phyloP scores from a whole-genome alignment of 345 rosid species.

The Noccaea bulbosa region DNA sequence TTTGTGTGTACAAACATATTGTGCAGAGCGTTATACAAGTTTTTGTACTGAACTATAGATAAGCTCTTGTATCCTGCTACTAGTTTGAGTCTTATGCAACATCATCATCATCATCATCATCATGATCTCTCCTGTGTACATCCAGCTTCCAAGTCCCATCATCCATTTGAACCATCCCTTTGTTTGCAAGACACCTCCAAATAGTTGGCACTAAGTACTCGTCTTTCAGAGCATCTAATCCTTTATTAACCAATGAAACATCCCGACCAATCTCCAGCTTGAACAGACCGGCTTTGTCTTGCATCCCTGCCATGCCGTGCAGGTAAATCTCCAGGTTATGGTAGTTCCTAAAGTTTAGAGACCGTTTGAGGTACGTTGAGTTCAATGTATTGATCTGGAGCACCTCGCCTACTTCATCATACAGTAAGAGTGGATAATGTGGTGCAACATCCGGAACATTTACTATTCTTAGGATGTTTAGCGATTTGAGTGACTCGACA shows the following conservation, averaged over 20 bases:
- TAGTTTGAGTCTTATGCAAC: conserved; percentile 4
- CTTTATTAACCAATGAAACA: conserved; percentile 46
- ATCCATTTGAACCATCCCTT: conserved; percentile 58
- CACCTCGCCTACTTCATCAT: conserved; percentile 34
- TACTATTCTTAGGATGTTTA: conserved; percentile 39
- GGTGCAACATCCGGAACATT: conserved; percentile 46
- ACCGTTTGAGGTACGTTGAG: conserved; percentile 44
- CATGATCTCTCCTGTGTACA: conserved; percentile 45
- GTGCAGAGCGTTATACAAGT: not conserved
- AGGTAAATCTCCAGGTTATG: conserved; percentile 47
- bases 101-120: conserved; percentile 12
- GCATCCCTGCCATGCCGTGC: conserved; percentile 47
- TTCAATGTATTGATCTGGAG: conserved; percentile 41
- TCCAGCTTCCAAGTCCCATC: conserved; percentile 60
- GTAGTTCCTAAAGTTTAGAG: conserved; percentile 43
- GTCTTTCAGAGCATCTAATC: conserved; percentile 42
- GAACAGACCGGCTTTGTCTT: conserved; percentile 32
- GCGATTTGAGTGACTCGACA: conserved; percentile 21
- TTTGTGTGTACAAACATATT: conserved; percentile 30
- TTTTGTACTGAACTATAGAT: conserved; percentile 23
- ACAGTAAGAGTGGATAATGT: conserved; percentile 40
- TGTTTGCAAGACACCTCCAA: conserved; percentile 59
- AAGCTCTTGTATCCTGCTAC: conserved; percentile 28
- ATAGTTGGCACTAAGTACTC: conserved; percentile 50
- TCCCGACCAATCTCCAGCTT: conserved; percentile 42